Evolutionary conservation across 202 grass and related monocot genomes (phyloP).

Genomic region (Carex arenaria): DNA sequence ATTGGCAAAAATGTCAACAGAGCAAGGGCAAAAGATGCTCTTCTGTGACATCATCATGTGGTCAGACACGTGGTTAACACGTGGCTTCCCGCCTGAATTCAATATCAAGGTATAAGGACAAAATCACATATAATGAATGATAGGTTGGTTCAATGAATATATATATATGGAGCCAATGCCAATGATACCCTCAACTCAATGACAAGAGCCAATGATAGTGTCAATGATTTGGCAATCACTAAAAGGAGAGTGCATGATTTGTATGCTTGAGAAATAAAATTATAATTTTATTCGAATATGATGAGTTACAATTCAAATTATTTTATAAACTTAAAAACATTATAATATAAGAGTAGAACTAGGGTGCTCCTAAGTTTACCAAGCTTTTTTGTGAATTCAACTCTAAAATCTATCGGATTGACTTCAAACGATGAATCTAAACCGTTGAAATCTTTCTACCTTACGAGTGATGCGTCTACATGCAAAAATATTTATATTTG

Average conservation of each 20-base stretch:
- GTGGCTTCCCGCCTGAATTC: neutral
- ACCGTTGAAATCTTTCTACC: no score
- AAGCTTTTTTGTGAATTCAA: no score
- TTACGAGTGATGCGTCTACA: no score
- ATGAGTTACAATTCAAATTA: no score
- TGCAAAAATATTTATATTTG: no score
- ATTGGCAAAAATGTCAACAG: neutral
- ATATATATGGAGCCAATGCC: neutral
- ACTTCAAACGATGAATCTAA: no score
- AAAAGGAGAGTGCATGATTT: neutral
- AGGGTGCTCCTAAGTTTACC: no score
- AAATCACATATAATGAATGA: neutral
- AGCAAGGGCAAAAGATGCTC: neutral
- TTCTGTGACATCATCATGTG: neutral
- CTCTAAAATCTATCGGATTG: no score
- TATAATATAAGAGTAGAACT: neutral
- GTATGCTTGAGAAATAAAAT: neutral
- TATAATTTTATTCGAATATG: neutral
- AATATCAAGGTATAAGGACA: neutral
- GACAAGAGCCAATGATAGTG: neutral
- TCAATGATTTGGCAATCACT: constrained; percentile 5
- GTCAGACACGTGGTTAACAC: neutral
- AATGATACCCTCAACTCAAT: neutral
- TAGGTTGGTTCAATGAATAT: neutral
- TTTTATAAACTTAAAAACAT: no score